Base-by-base conservation (phyloP, 169 alveolate genomes). In the Cytauxzoon felis region DNA sequence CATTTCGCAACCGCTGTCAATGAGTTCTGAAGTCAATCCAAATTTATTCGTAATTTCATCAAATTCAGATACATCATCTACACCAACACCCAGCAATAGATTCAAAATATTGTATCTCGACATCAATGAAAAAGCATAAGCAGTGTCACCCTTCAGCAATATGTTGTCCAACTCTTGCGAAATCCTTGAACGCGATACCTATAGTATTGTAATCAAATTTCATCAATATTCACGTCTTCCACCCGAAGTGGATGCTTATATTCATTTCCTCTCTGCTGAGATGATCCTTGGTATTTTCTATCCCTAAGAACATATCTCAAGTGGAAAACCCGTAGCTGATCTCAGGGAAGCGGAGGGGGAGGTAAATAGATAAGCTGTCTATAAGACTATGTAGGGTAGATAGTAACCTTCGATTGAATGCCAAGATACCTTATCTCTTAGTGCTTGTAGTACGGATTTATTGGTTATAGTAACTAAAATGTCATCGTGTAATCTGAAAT, bases 81-180 rank as follows among this genome's bases (percentile, higher is more conserved):
- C 38, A 0, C 42, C 43, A 9, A 59, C 84, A n/a, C 72, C 48
- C 0, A 56, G 49, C 45, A 73, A 34, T 0, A 63, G 36, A 4
- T 57, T 56, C 7, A 73, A 51, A 1, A 73, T 58, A 7, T 56
- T 48, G 24, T 30, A 73, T 2, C 4, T 1, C 18, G 56, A 41
- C 78, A 73, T 41, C 18, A 23, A 18, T 7, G 63, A 63, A 32
- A 73, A 73, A 1, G 73, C 84, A 23, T 30, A 34, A 6, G 71
- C 23, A n/a, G 41, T 32, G 36, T 73, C 71, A 3, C 84, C 68
- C 51, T 54, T 73, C 29, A 63, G 5, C 4, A 73, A 64, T 52
- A 73, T 73, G 54, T 64, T 66, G 23, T 73, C 78, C 3, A 73
- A 29, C 47, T 73, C 84, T 50, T 73, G 84, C 8, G 84, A 67